Percentiles rank a stretch among this genome's conserved stretches.
Conservation (phyloP, 2,329 filamentous ascomycete genomes). For the Phaeophleospora eucalypticola region DNA sequence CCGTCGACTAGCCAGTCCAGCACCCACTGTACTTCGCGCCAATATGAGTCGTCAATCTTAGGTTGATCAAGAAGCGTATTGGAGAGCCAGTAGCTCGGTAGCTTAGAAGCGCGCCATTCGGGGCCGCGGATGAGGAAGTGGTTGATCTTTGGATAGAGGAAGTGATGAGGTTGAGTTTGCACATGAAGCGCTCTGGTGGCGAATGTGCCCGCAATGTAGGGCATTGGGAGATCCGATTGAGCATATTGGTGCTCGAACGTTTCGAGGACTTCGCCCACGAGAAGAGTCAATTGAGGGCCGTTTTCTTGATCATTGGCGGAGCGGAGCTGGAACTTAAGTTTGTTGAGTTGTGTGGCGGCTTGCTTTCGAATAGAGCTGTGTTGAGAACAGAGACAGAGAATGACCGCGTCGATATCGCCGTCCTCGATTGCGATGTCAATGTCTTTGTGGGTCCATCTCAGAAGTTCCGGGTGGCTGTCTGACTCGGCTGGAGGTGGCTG, state of each 20-base stretch:
- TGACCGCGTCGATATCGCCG: slow-evolving; percentile 63
- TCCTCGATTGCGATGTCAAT: slow-evolving; percentile 76
- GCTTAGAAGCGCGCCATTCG: slow-evolving; percentile 60
- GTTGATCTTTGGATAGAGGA: slow-evolving; percentile 51
- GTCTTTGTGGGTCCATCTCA: slow-evolving; percentile 69
- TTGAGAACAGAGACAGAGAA: slow-evolving; percentile 71
- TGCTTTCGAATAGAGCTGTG: slow-evolving; percentile 75
- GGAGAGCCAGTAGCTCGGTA: slow-evolving; percentile 59
- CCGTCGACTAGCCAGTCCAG: slow-evolving; percentile 66
- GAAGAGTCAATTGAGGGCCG: slow-evolving; percentile 71
- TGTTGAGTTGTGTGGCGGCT: slow-evolving; percentile 65
- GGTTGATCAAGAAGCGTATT: slow-evolving; percentile 71
- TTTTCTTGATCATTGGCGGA: slow-evolving; percentile 70
- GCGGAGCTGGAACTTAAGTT: slow-evolving; percentile 53
- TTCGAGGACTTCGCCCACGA: slow-evolving; percentile 76
- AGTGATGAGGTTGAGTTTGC: slow-evolving; percentile 46
- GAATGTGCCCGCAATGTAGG: slow-evolving; percentile 72
- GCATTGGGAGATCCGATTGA: slow-evolving; percentile 48
- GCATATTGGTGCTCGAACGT: slow-evolving; percentile 52
- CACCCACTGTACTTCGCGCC: slow-evolving; percentile 71
- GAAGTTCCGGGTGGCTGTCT: slow-evolving; percentile 45
- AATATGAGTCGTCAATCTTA: slow-evolving; percentile 67
- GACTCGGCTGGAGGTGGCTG: slow-evolving; percentile 34
- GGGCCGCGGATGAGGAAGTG: slow-evolving; percentile 75
- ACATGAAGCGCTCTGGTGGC: slow-evolving; percentile 66